Evolutionary conservation across 1,284 basidiomycete species (phyloP).

Genomic region (Ustilago sp.): DNA sequence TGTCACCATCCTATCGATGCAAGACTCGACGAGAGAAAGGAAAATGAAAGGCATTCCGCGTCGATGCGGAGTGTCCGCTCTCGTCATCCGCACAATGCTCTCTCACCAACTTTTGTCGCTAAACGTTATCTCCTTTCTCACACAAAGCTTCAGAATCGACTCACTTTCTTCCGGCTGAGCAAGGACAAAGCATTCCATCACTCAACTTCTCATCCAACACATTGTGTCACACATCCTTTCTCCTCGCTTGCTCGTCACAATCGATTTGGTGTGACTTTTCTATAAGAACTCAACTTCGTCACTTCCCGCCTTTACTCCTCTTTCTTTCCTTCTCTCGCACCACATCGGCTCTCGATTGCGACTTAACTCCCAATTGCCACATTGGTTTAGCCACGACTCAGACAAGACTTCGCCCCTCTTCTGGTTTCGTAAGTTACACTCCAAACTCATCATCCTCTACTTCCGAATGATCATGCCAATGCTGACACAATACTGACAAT

Average conservation of each 20-base stretch:
- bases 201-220: constrained; percentile 1
- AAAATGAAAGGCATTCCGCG: background rate
- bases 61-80: background rate
- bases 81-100: constrained; percentile 3
- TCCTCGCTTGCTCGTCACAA: background rate
- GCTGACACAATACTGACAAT: background rate
- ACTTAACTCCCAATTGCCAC: background rate
- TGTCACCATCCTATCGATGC: constrained; percentile 3
- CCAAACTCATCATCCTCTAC: background rate
- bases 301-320: background rate
- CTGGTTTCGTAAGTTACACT: background rate
- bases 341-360: background rate
- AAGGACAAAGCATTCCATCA: background rate
- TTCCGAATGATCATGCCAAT: background rate
- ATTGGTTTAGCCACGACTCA: background rate
- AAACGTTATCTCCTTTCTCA: constrained; percentile 3
- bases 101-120: background rate
- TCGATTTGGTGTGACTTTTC: background rate
- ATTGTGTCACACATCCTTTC: background rate
- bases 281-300: background rate
- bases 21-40: background rate
- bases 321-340: background rate
- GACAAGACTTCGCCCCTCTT: background rate
- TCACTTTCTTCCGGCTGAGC: constrained; percentile 4
- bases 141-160: constrained; percentile 1